phyloP scores from a whole-genome alignment of 257 asterid species.

The Ophiorrhiza pumila region DNA sequence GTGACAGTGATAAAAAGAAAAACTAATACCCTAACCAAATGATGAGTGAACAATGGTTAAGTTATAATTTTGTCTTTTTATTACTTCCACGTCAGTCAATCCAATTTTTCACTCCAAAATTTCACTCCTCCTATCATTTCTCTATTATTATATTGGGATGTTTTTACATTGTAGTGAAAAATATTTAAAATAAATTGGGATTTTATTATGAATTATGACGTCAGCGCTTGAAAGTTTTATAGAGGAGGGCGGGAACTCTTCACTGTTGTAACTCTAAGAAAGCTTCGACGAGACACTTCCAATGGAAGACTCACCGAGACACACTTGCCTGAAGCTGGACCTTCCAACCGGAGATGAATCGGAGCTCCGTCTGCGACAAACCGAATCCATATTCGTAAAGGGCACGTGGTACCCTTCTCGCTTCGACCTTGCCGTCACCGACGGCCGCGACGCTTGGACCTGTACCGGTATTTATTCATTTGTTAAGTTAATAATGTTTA shows the following conservation, averaged over 20 bases:
- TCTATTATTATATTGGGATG: too few species aligned
- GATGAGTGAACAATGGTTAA: too few species aligned
- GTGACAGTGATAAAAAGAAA: too few species aligned
- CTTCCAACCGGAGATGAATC: slow-evolving; percentile 22
- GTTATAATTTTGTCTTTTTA: too few species aligned
- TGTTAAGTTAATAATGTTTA: not conserved
- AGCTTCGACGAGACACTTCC: slow-evolving; percentile 7
- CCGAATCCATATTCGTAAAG: slow-evolving; percentile 69
- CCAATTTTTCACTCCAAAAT: too few species aligned
- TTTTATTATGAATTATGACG: not conserved
- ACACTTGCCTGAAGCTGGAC: slow-evolving; percentile 77
- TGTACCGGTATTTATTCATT: slow-evolving; percentile 48
- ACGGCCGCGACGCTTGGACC: slow-evolving; percentile 73
- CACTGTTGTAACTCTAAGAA: not conserved
- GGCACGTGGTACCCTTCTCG: slow-evolving; percentile 77
- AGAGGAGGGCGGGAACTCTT: not conserved
- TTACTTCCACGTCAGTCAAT: too few species aligned
- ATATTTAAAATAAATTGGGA: not conserved
- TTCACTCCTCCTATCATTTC: too few species aligned
- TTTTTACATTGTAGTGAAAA: too few species aligned
- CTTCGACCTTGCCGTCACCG: slow-evolving; percentile 65
- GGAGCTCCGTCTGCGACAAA: slow-evolving; percentile 12
- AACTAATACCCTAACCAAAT: too few species aligned
- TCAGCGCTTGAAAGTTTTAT: not conserved
- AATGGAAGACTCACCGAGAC: slow-evolving; percentile 32